phyloP scores from a whole-genome alignment of 192 early-diverging fungal genomes.

The Bifiguratus adelaidae region DNA sequence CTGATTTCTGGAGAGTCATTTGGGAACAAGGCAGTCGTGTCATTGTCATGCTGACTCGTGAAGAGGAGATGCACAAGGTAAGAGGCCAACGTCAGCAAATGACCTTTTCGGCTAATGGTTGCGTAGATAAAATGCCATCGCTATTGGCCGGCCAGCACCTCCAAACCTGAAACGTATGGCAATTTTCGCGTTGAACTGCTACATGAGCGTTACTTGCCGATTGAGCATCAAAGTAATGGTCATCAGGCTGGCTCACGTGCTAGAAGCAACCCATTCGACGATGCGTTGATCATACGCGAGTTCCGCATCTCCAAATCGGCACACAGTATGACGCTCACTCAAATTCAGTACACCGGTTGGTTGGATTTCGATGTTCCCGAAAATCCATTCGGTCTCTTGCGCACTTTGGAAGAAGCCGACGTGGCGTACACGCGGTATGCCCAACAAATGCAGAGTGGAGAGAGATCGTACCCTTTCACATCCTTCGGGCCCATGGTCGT shows the following conservation, averaged over 20 bases:
- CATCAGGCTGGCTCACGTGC: too few species aligned
- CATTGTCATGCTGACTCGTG: slow-evolving; percentile 91
- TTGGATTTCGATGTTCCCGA: slow-evolving; percentile 81
- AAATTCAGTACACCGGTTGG: slow-evolving; percentile 84
- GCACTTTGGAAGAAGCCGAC: slow-evolving; percentile 42
- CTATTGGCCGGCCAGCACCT: slow-evolving; percentile 72
- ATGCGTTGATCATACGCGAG: slow-evolving; percentile 48
- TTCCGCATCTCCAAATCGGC: slow-evolving; percentile 20
- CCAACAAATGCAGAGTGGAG: slow-evolving; percentile 9
- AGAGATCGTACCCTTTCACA: slow-evolving; percentile 8
- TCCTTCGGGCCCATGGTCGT: slow-evolving; percentile 45
- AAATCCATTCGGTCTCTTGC: slow-evolving; percentile 46
- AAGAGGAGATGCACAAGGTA: slow-evolving; percentile 74
- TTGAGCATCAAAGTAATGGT: too few species aligned
- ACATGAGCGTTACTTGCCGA: too few species aligned
- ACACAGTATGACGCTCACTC: slow-evolving; percentile 53
- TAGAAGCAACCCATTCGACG: slow-evolving; percentile 27
- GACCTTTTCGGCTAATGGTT: neutral
- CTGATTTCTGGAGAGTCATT: slow-evolving; percentile 92
- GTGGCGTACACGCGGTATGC: slow-evolving; percentile 5
- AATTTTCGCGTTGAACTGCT: slow-evolving; percentile 35
- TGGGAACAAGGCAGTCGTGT: slow-evolving; percentile 84
- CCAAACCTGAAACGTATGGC: slow-evolving; percentile 31
- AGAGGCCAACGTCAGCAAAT: slow-evolving; percentile 9
- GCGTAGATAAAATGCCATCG: slow-evolving; percentile 63